Conservation (phyloP, 2,329 filamentous ascomycete species). For the Myriosclerotinia scirpicola region DNA sequence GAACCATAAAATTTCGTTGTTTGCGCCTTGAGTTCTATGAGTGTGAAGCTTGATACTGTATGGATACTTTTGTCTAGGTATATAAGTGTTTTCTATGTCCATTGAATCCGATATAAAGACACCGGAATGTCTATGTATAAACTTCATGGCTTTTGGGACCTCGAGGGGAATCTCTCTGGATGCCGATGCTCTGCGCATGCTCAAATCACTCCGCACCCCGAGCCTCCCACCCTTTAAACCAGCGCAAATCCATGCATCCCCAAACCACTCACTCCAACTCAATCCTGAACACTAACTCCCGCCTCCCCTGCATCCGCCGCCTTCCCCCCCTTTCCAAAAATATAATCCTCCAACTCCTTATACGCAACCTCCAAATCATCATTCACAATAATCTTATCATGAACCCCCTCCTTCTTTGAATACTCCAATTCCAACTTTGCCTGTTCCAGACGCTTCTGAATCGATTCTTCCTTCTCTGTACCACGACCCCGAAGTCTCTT, state of each 20-base stretch:
- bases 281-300: neutral
- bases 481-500: slow-evolving; percentile 69
- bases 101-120: neutral
- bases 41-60: neutral
- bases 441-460: slow-evolving; percentile 68
- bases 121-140: neutral
- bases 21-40: neutral
- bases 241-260: neutral
- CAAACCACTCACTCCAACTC: neutral
- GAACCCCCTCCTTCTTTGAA: slow-evolving; percentile 63
- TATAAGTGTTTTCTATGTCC: slow-evolving; percentile 1
- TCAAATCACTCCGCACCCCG: neutral
- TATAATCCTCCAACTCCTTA: slow-evolving; percentile 53
- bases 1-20: neutral
- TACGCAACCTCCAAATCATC: slow-evolving; percentile 61
- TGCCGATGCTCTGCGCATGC: neutral
- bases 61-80: slow-evolving; percentile 11
- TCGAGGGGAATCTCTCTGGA: neutral
- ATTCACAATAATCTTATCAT: slow-evolving; percentile 66
- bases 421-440: slow-evolving; percentile 75
- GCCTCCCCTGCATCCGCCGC: slow-evolving; percentile 10
- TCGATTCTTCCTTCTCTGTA: slow-evolving; percentile 73
- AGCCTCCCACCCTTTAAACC: neutral
- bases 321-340: slow-evolving; percentile 42
- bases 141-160: neutral